phyloP scores from a whole-genome alignment of 1,284 basidiomycete species.

The Moesziomyces globuligerus region DNA sequence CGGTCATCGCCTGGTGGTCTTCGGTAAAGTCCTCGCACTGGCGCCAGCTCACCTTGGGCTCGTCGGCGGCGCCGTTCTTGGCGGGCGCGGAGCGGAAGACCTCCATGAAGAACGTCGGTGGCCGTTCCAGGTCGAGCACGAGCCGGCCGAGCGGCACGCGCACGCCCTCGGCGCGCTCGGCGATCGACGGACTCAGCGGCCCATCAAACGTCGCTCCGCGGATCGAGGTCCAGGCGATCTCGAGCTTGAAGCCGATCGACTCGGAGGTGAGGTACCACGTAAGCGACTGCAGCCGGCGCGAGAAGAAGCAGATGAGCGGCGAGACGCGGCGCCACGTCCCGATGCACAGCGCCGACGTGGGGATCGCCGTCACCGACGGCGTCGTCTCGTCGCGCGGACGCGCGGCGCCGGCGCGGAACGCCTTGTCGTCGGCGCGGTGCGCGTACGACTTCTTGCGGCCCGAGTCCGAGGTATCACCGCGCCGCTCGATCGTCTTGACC shows the following conservation, averaged over 20 bases:
- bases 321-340: constrained; percentile 57
- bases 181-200: constrained; percentile 25
- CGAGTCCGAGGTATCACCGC: constrained; percentile 22
- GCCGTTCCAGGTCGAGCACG: constrained; percentile 48
- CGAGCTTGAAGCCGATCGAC: constrained; percentile 61
- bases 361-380: constrained; percentile 46
- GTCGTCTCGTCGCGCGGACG: constrained; percentile 15
- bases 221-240: constrained; percentile 53
- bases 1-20: constrained; percentile 50
- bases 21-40: constrained; percentile 64
- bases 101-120: constrained; percentile 62
- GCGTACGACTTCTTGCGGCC: constrained; percentile 31
- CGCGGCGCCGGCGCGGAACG: constrained; percentile 4
- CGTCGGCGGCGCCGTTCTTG: constrained; percentile 19
- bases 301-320: constrained; percentile 60
- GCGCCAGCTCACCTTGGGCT: constrained; percentile 53
- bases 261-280: constrained; percentile 57
- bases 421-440: constrained; percentile 18
- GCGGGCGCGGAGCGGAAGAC: constrained; percentile 48
- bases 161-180: constrained; percentile 53
- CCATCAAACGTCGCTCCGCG: constrained; percentile 38
- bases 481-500: constrained; percentile 47
- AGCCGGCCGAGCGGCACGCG: constrained; percentile 46
- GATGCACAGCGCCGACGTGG: constrained; percentile 49
- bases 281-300: constrained; percentile 47